Percentiles rank a stretch among this genome's conserved stretches.
Conservation (phyloP, 2,329 filamentous ascomycete genomes). For the Corynespora cassiicola region DNA sequence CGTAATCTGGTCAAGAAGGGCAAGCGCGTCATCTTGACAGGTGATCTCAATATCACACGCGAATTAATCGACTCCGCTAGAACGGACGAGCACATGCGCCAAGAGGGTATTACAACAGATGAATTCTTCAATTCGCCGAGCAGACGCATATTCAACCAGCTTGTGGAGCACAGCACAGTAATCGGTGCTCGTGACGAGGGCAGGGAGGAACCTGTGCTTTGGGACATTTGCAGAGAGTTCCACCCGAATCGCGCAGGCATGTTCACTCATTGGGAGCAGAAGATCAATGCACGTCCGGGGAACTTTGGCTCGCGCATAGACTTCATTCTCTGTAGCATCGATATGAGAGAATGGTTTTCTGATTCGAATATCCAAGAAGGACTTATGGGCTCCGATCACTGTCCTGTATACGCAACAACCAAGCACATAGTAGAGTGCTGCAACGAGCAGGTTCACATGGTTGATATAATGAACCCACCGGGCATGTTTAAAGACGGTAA, state of each 20-base stretch:
- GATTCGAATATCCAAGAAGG: slow-evolving; percentile 91
- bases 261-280: slow-evolving; percentile 98
- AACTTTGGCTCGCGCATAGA: slow-evolving; percentile 95
- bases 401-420: slow-evolving; percentile 83
- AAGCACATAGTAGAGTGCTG: slow-evolving; percentile 66
- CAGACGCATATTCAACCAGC: slow-evolving; percentile 81
- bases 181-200: slow-evolving; percentile 71
- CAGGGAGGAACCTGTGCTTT: slow-evolving; percentile 74
- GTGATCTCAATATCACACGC: slow-evolving; percentile 83
- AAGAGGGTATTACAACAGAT: slow-evolving; percentile 70
- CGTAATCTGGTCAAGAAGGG: slow-evolving; percentile 82
- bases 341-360: slow-evolving; percentile 80
- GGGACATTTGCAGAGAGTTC: slow-evolving; percentile 83
- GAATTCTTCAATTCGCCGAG: slow-evolving; percentile 77
- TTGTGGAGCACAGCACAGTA: slow-evolving; percentile 77
- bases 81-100: slow-evolving; percentile 73
- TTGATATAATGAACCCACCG: slow-evolving; percentile 79
- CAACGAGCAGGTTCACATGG: slow-evolving; percentile 60
- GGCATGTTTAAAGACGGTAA: slow-evolving; percentile 74
- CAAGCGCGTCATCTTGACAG: slow-evolving; percentile 84
- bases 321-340: slow-evolving; percentile 83
- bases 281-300: slow-evolving; percentile 91
- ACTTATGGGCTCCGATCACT: slow-evolving; percentile 93
- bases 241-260: slow-evolving; percentile 83
- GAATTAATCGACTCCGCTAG: slow-evolving; percentile 78